Evolutionary conservation across 1,284 basidiomycete species (phyloP).

Genomic region (Cryptococcus neoformans): DNA sequence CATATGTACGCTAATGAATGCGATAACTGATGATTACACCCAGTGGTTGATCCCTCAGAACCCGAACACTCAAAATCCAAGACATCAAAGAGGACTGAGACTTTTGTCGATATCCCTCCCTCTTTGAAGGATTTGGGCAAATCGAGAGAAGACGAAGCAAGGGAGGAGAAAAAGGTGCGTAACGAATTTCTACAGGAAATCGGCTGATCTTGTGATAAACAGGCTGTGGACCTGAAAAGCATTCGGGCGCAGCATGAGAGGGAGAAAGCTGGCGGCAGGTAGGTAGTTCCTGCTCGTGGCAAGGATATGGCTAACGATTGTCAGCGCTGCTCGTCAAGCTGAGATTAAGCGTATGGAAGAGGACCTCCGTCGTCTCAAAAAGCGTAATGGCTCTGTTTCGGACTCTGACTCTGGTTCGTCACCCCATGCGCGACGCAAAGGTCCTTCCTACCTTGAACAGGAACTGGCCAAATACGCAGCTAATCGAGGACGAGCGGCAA

Average conservation of each 20-base stretch:
- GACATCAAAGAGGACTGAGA: constrained; percentile 7
- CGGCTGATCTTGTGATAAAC: constrained; percentile 1
- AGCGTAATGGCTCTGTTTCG: constrained; percentile 34
- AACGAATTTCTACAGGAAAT: background rate
- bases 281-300: constrained; percentile 21
- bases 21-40: too few species aligned
- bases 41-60: too few species aligned
- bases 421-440: constrained; percentile 40
- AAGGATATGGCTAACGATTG: background rate
- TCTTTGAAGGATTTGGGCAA: constrained; percentile 23
- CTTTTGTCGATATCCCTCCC: constrained; percentile 25
- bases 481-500: constrained; percentile 60
- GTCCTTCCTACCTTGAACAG: constrained; percentile 69
- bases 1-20: background rate
- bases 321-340: constrained; percentile 63
- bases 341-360: constrained; percentile 86
- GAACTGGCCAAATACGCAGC: constrained; percentile 75
- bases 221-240: constrained; percentile 57
- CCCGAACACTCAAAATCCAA: too few species aligned
- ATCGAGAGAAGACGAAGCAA: constrained; percentile 45
- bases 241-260: constrained; percentile 70
- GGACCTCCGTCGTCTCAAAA: constrained; percentile 70
- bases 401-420: constrained; percentile 43
- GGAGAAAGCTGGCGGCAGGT: constrained; percentile 62
- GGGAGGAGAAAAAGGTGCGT: constrained; percentile 38